A percentile compares a stretch with the other conserved stretches of the same genome.
phyloP scores from a whole-genome alignment of 306 rosid genomes.

The Mimosa bimucronata region DNA sequence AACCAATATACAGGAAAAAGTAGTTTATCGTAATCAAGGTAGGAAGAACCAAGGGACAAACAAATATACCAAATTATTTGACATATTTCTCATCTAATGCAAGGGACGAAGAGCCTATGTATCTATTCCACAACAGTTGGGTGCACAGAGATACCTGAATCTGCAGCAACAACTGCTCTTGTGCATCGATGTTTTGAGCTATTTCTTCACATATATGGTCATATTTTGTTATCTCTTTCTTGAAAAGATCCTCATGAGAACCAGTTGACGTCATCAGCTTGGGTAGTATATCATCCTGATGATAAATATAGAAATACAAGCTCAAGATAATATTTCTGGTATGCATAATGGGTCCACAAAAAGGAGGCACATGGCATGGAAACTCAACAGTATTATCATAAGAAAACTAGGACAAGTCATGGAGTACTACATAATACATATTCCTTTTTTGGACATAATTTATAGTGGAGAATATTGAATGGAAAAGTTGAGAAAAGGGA shows the following conservation, averaged over 20 bases:
- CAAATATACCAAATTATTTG: conserved; percentile 2
- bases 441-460: conserved; percentile 12
- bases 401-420: conserved; percentile 4
- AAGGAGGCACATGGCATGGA: background rate
- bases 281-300: conserved; percentile 97
- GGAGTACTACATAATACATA: background rate
- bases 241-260: conserved; percentile 96
- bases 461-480: conserved; percentile 13
- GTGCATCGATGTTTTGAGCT: conserved; percentile 91
- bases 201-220: conserved; percentile 89
- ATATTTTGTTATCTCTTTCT: conserved; percentile 90
- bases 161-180: conserved; percentile 88
- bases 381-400: background rate
- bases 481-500: background rate
- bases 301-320: conserved; percentile 41
- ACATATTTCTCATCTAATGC: conserved; percentile 27
- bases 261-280: conserved; percentile 98
- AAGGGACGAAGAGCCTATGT: conserved; percentile 1
- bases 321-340: background rate
- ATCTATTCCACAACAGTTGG: background rate
- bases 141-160: conserved; percentile 65
- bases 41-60: background rate
- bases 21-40: background rate
- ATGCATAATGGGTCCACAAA: background rate
- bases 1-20: conserved; percentile 10